A percentile compares a stretch with the other conserved stretches of the same genome.
Conservation (phyloP, 169 alveolate species). For the Eimeria tenella region DNA sequence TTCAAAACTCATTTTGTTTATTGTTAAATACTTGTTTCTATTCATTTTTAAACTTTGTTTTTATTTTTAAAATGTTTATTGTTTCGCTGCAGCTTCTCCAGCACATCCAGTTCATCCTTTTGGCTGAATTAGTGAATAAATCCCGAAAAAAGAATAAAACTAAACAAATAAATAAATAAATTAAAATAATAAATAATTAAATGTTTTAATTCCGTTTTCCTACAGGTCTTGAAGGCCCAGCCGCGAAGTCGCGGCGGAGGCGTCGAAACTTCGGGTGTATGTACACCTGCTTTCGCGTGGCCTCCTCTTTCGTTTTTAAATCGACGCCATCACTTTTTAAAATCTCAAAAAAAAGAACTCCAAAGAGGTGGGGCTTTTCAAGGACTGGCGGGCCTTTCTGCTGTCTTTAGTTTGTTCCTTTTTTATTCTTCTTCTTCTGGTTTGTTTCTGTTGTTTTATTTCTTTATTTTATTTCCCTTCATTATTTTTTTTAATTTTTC, state of each 20-base stretch:
- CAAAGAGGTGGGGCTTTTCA: too few relatives aligned
- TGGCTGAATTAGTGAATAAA: background rate
- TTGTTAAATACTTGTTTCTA: too few relatives aligned
- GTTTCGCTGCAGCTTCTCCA: too few relatives aligned
- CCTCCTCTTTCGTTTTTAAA: conserved; percentile 24
- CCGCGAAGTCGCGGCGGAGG: conserved; percentile 35
- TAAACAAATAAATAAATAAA: background rate
- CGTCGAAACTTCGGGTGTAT: background rate
- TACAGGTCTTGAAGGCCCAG: conserved; percentile 45
- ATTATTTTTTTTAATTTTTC: too few relatives aligned
- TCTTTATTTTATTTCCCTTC: too few relatives aligned
- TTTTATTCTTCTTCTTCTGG: background rate
- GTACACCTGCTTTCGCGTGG: conserved; percentile 5
- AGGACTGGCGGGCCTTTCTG: too few relatives aligned
- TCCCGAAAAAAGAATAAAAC: background rate
- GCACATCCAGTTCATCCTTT: background rate
- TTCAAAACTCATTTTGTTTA: too few relatives aligned
- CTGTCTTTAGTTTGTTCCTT: background rate
- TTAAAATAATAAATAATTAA: background rate
- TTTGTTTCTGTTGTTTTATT: background rate
- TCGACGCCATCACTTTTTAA: background rate
- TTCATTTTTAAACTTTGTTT: too few relatives aligned
- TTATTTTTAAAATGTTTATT: too few relatives aligned
- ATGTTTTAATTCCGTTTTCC: background rate
- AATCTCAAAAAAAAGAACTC: too few relatives aligned